Evolutionary conservation across 1,284 basidiomycete species (phyloP).

Genomic region (Schizophyllum commune): DNA sequence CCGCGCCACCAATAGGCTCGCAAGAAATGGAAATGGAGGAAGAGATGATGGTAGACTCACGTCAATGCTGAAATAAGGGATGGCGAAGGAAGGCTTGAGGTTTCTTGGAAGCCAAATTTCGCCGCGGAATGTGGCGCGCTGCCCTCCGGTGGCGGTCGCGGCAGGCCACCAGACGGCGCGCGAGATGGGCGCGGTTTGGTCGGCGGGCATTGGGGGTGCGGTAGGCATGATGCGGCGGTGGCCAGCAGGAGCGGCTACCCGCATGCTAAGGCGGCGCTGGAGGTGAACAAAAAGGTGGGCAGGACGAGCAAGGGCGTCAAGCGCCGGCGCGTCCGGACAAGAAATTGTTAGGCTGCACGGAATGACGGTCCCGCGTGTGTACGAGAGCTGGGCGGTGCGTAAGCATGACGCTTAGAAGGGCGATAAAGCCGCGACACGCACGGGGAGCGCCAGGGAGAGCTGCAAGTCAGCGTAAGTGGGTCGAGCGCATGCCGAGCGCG

Average conservation of each 20-base stretch:
- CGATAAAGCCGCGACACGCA: slow-evolving; percentile 9
- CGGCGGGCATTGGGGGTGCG: not conserved
- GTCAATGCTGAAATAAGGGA: slow-evolving; percentile 28
- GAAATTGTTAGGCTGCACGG: slow-evolving; percentile 24
- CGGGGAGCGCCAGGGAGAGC: slow-evolving; percentile 27
- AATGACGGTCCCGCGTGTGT: slow-evolving; percentile 27
- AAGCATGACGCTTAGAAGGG: not conserved
- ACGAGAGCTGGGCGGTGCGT: slow-evolving; percentile 20
- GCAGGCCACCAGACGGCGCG: slow-evolving; percentile 32
- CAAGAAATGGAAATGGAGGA: not conserved
- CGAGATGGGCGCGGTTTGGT: slow-evolving; percentile 13
- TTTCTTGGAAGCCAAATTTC: slow-evolving; percentile 32
- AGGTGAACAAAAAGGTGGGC: slow-evolving; percentile 1
- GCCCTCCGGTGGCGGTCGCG: not conserved
- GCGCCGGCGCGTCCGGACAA: slow-evolving; percentile 23
- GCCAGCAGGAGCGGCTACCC: not conserved
- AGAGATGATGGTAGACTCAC: slow-evolving; percentile 18
- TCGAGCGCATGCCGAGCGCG: slow-evolving; percentile 3
- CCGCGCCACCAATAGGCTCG: not conserved
- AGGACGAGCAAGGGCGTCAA: slow-evolving; percentile 26
- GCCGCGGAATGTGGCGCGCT: slow-evolving; percentile 25
- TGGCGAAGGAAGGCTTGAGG: slow-evolving; percentile 28
- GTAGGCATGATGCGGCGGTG: not conserved
- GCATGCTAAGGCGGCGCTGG: not conserved
- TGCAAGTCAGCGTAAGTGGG: slow-evolving; percentile 7